A percentile compares a stretch with the other conserved stretches of the same genome.
Conservation (phyloP, 306 rosid species). For the Chamaecrista fasciculata region DNA sequence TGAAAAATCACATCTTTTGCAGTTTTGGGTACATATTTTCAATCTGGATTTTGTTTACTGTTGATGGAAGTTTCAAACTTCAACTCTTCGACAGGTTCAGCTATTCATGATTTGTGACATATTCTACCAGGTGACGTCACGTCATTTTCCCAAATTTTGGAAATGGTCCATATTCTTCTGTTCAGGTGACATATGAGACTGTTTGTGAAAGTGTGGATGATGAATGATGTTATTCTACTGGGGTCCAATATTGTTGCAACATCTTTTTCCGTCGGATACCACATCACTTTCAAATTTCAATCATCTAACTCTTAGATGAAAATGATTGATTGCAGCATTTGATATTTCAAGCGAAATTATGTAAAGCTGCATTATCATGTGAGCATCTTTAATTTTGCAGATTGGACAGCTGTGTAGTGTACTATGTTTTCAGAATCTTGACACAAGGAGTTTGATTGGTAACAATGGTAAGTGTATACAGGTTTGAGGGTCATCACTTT, state of each 20-base stretch:
- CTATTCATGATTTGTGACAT: background rate
- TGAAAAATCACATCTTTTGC: slow-evolving; percentile 15
- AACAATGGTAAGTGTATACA: no score
- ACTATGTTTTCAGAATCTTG: no score
- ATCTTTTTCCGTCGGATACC: background rate
- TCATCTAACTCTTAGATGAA: background rate
- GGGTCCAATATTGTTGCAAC: background rate
- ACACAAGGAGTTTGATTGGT: no score
- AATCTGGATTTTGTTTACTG: background rate
- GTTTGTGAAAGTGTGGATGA: background rate
- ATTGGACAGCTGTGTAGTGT: background rate
- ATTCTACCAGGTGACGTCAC: background rate
- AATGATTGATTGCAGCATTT: background rate
- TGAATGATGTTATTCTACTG: background rate
- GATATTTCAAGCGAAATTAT: background rate
- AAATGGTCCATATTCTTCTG: background rate
- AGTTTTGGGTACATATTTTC: slow-evolving; percentile 29
- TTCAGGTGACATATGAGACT: background rate
- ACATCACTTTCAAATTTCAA: background rate
- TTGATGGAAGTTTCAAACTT: background rate
- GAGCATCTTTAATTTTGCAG: background rate
- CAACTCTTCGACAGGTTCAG: background rate
- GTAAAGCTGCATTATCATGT: background rate
- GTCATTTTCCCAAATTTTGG: background rate
- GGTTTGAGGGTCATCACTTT: no score